A percentile compares a stretch with the other conserved stretches of the same genome.
Conservation (phyloP, 495 filamentous ascomycete species). For the Penicillium manginii region DNA sequence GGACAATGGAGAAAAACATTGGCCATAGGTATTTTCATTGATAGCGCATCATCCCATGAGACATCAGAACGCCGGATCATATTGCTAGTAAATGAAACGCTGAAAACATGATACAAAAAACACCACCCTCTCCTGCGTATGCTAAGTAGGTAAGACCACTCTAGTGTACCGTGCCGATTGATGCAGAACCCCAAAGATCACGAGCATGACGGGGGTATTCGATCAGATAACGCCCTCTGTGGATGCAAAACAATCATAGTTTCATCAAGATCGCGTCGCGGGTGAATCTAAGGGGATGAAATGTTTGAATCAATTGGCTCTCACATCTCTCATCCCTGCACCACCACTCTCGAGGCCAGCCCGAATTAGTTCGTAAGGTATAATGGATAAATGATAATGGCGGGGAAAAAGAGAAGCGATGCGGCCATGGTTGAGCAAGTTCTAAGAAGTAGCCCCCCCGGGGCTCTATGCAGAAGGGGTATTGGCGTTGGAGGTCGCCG, state of each 20-base stretch:
- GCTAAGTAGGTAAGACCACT: slow-evolving; percentile 22
- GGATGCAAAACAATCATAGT: slow-evolving; percentile 20
- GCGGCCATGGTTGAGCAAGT: neutral
- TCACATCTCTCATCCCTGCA: neutral
- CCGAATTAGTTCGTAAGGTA: slow-evolving; percentile 14
- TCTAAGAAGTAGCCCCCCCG: neutral
- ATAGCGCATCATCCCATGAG: slow-evolving; percentile 19
- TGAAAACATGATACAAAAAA: slow-evolving; percentile 30
- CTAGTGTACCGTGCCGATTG: slow-evolving; percentile 20
- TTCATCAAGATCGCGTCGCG: slow-evolving; percentile 17
- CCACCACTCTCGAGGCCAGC: slow-evolving; percentile 28
- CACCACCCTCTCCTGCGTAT: slow-evolving; percentile 22
- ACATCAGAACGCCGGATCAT: slow-evolving; percentile 29
- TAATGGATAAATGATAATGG: neutral
- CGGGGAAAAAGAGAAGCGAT: slow-evolving; percentile 1
- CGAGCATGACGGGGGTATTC: slow-evolving; percentile 12
- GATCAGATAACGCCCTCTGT: slow-evolving; percentile 15
- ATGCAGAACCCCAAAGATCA: slow-evolving; percentile 13
- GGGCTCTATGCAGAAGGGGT: slow-evolving; percentile 15
- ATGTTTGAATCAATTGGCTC: neutral
- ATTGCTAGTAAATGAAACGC: slow-evolving; percentile 28
- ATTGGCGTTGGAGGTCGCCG: slow-evolving; percentile 13
- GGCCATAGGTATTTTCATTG: slow-evolving; percentile 14
- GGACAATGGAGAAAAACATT: slow-evolving; percentile 1
- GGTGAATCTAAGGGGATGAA: neutral